Percentiles rank a stretch among this genome's conserved stretches.
These are phyloP conservation scores for Lactarius sanguifluus DNA, from an alignment of 768 basidiomycete genomes.

Conservation along the genomic window DNA sequence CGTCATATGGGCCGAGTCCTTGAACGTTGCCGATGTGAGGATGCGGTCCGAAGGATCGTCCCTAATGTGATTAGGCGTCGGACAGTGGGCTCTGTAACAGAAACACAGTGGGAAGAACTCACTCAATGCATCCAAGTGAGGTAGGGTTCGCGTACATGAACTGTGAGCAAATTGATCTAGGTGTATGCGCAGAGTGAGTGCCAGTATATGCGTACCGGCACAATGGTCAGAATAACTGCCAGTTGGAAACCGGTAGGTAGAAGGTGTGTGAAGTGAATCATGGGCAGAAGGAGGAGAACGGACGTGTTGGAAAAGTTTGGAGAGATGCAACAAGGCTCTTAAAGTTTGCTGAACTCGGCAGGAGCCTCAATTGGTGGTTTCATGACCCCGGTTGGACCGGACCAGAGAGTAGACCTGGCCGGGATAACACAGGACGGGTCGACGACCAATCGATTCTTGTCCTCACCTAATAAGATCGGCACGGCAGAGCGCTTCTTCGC, in stretches of 20 bases:
- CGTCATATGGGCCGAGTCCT: slow-evolving; percentile 57
- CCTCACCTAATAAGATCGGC: too few relatives aligned
- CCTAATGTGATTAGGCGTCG: slow-evolving; percentile 42
- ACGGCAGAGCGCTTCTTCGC: too few relatives aligned
- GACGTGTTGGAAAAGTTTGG: background rate
- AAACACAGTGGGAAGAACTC: too few relatives aligned
- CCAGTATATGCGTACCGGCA: slow-evolving; percentile 5
- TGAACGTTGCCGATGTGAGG: slow-evolving; percentile 48
- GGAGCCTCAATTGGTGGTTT: background rate
- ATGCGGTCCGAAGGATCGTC: slow-evolving; percentile 61
- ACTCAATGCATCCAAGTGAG: too few relatives aligned
- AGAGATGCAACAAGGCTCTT: slow-evolving; percentile 4
- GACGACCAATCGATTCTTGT: too few relatives aligned
- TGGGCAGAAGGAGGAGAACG: slow-evolving; percentile 5
- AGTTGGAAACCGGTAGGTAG: slow-evolving; percentile 5
- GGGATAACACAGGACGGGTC: too few relatives aligned
- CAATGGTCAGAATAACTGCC: background rate
- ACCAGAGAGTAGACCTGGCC: too few relatives aligned
- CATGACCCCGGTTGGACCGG: background rate
- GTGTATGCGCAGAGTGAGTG: background rate
- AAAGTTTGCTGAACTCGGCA: background rate
- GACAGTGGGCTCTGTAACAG: slow-evolving; percentile 26
- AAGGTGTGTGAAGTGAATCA: slow-evolving; percentile 14
- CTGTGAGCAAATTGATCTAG: too few relatives aligned
- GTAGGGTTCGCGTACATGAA: too few relatives aligned